Base-by-base conservation (phyloP, 2,329 filamentous ascomycete genomes). In the Apiospora koreana region DNA sequence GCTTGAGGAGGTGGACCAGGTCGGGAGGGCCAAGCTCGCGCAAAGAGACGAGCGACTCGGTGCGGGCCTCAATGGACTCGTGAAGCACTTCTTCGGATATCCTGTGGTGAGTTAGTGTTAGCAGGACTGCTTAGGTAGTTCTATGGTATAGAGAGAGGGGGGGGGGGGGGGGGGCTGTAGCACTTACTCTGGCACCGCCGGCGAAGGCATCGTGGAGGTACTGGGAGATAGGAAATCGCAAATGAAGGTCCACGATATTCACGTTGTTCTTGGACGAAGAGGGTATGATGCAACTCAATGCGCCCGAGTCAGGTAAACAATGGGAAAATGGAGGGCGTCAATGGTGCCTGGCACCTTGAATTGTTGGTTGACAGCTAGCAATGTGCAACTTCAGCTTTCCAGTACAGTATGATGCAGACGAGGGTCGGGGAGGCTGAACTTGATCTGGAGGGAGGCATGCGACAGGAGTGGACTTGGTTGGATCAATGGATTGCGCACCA, bases 21-120 rank as follows among this genome's bases (percentile, higher is more conserved):
- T 99, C 96, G 69, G 96, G 96, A 35, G 96, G 96, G 54, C 96
- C 96, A 70, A 99, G 89, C 86, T 99, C 96, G 79, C 96, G 93
- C 73, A 99, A 87, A 65, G 91, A 89, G 75, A 92, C 88, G 48
- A 99, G 88, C 58, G 93, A 93, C 79, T 99, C 96, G 76, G 95
- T 97, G 81, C 96, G 92, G 76, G 94, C 91, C 79, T 98, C 95
- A 81, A 98, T 92, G 68, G 95, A 94, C 77, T 97, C 94, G 79
- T 97, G 93, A 72, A 97, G 88, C 74, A 96, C 89, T 83, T 98
- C 94, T 84, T 99, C 96, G 77, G 95, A 95, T 78, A 99, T 92
- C 83, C 96, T 98, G 18, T 31, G 28, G 31, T n/a, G 41, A 68
- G 12, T 35, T 18, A 21, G 14, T 38, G 21, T 38, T 28, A 28